Conservation (phyloP, 1,139 yeast species). For the Pneumocystis sp. region DNA sequence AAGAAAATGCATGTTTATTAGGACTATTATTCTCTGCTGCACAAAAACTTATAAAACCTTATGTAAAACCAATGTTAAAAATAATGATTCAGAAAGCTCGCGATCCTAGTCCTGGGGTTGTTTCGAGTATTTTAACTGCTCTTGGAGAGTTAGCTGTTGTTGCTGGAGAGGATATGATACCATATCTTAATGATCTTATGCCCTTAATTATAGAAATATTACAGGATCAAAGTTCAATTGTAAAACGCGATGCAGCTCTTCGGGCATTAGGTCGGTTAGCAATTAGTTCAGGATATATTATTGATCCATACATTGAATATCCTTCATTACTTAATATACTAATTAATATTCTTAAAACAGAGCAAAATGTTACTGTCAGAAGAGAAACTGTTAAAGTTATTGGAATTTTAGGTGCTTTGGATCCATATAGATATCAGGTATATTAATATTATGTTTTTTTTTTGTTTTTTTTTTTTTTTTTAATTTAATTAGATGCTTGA, state of each 20-base stretch:
- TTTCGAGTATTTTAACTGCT: conserved; percentile 75
- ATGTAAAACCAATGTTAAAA: conserved; percentile 76
- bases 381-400: conserved; percentile 76
- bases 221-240: conserved; percentile 78
- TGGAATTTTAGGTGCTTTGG: conserved; percentile 91
- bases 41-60: conserved; percentile 68
- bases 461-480: background rate
- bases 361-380: conserved; percentile 54
- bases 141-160: conserved; percentile 80
- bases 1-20: conserved; percentile 68
- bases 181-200: conserved; percentile 64
- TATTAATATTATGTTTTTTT: background rate
- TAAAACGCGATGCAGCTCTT: conserved; percentile 79
- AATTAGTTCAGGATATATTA: conserved; percentile 84
- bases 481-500: conserved; percentile 44
- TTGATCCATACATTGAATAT: conserved; percentile 79
- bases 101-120: conserved; percentile 38
- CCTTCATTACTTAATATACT: conserved; percentile 76
- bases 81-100: conserved; percentile 64
- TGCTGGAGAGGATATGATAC: conserved; percentile 70
- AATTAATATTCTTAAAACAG: conserved; percentile 67
- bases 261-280: conserved; percentile 78
- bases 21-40: conserved; percentile 65
- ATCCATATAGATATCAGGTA: conserved; percentile 75
- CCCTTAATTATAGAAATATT: conserved; percentile 75